Conservation (phyloP, 1,284 basidiomycete species). For the Singerocomus inundabilis region DNA sequence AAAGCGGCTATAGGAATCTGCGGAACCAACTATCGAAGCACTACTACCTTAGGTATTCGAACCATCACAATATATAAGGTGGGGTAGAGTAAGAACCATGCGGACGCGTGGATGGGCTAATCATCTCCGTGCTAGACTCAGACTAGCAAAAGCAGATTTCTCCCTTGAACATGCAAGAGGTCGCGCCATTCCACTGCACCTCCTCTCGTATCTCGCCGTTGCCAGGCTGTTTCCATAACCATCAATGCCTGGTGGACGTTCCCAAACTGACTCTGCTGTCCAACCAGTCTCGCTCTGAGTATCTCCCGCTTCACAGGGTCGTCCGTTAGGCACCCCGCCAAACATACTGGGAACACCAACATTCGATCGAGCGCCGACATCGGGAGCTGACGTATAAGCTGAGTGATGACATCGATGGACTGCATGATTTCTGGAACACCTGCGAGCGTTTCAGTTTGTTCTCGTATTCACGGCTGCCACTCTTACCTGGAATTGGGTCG, state of each 20-base stretch:
- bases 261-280: constrained; percentile 58
- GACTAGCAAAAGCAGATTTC: constrained; percentile 31
- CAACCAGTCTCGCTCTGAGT: constrained; percentile 55
- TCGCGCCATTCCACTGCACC: constrained; percentile 63
- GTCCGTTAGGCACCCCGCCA: constrained; percentile 71
- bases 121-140: constrained; percentile 16
- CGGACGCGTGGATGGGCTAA: constrained; percentile 1
- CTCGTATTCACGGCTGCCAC: background rate
- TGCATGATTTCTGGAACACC: constrained; percentile 70
- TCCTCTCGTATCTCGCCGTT: constrained; percentile 53
- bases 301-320: constrained; percentile 58
- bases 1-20: constrained; percentile 15
- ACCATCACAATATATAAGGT: constrained; percentile 20
- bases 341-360: constrained; percentile 67
- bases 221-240: constrained; percentile 68
- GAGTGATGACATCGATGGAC: constrained; percentile 53
- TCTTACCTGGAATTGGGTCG: constrained; percentile 62
- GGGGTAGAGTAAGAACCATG: constrained; percentile 22
- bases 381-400: constrained; percentile 51
- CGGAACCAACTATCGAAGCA: constrained; percentile 18
- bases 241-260: constrained; percentile 59
- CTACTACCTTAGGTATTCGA: constrained; percentile 15
- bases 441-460: constrained; percentile 27
- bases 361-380: constrained; percentile 61
- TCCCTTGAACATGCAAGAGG: constrained; percentile 38